Evolutionary conservation across 768 basidiomycete species (phyloP).

Genomic region (Kwoniella botswanensis): DNA sequence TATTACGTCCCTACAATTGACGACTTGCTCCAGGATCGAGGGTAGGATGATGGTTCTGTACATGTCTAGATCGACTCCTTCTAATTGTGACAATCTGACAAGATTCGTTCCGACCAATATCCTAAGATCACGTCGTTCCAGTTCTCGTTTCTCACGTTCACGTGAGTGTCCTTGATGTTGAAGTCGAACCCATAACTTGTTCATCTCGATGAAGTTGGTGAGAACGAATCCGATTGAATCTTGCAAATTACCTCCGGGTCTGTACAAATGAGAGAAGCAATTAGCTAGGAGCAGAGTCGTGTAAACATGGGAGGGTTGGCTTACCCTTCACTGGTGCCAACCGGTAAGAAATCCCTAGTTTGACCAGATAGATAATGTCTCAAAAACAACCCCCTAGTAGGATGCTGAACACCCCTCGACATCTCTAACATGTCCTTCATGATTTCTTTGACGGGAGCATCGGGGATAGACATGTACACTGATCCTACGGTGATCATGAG

Average conservation of each 20-base stretch:
- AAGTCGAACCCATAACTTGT: constrained; percentile 98
- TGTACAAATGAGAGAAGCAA: constrained; percentile 51
- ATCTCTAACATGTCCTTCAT: constrained; percentile 99
- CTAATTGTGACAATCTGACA: constrained; percentile 90
- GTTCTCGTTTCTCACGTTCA: constrained; percentile 94
- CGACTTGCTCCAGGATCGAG: constrained; percentile 92
- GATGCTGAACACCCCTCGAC: constrained; percentile 95
- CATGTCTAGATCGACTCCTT: constrained; percentile 93
- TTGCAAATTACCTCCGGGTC: constrained; percentile 84
- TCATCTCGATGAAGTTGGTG: constrained; percentile 99
- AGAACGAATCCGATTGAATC: constrained; percentile 95
- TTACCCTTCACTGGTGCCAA: constrained; percentile 82
- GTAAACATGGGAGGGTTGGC: constrained; percentile 26
- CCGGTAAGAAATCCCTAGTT: constrained; percentile 91
- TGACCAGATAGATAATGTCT: constrained; percentile 96
- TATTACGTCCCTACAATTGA: constrained; percentile 97
- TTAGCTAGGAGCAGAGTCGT: neutral
- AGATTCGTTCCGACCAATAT: constrained; percentile 98
- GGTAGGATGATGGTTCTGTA: constrained; percentile 86
- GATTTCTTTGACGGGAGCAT: constrained; percentile 96
- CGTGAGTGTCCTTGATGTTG: constrained; percentile 97
- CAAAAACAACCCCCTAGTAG: constrained; percentile 93
- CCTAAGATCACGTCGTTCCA: constrained; percentile 91
- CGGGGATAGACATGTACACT: constrained; percentile 97
- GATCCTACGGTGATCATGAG: constrained; percentile 99